Conservation (phyloP, 1,284 basidiomycete genomes). For the Cryptococcus sp. region DNA sequence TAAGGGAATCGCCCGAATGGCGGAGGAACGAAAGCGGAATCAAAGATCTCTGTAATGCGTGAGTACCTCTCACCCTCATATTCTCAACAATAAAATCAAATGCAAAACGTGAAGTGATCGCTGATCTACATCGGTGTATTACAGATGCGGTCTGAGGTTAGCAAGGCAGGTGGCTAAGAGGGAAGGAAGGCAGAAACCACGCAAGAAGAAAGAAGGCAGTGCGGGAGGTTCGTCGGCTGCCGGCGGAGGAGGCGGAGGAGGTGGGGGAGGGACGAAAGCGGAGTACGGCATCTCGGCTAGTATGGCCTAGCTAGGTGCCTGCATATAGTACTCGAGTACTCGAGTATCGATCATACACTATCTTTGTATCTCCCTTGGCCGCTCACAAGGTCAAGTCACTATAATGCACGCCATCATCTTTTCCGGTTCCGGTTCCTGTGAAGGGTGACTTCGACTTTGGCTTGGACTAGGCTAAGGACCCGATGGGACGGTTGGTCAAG, state of each 20-base stretch:
- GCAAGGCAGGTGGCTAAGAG: constrained; percentile 51
- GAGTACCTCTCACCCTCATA: constrained; percentile 55
- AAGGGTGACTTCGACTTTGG: too few relatives aligned
- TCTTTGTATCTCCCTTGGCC: too few relatives aligned
- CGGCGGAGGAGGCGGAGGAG: too few relatives aligned
- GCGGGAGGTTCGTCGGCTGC: not conserved
- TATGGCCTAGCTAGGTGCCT: not conserved
- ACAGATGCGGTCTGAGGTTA: constrained; percentile 48
- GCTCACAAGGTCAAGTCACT: too few relatives aligned
- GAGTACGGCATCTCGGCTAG: not conserved
- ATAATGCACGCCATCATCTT: too few relatives aligned
- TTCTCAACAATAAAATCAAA: too few relatives aligned
- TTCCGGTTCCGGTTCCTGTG: too few relatives aligned
- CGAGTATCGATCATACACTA: too few relatives aligned
- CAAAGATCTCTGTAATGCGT: constrained; percentile 93
- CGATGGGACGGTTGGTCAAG: too few relatives aligned
- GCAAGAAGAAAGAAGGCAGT: constrained; percentile 47
- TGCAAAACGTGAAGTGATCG: not conserved
- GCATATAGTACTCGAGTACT: too few relatives aligned
- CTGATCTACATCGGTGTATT: not conserved
- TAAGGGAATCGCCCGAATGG: constrained; percentile 88
- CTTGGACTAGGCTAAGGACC: too few relatives aligned
- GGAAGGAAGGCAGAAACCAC: constrained; percentile 51
- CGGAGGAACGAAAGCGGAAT: constrained; percentile 78
- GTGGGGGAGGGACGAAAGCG: not conserved